These are phyloP conservation scores for Fulvia fulva DNA, from an alignment of 2,329 filamentous ascomycete genomes.

Conservation along the genomic window DNA sequence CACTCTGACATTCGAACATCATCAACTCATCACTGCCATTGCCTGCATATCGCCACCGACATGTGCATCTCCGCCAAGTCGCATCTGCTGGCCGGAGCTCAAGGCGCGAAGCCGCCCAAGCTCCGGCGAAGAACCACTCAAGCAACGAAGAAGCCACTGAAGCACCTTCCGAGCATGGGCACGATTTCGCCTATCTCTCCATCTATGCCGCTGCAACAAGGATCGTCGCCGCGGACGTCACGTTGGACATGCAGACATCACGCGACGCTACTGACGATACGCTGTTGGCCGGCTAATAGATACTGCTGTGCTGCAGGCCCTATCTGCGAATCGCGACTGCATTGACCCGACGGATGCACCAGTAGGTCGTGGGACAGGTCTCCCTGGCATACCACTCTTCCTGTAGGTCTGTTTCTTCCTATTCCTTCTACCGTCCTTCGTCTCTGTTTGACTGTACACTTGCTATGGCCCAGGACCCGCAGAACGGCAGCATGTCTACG, in stretches of 20 bases:
- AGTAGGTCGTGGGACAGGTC: background rate
- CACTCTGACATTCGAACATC: background rate
- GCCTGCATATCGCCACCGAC: background rate
- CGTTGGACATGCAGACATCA: background rate
- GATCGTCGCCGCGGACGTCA: background rate
- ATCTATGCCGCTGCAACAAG: background rate
- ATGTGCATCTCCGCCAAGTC: background rate
- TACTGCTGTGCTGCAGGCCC: background rate
- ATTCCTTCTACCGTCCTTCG: background rate
- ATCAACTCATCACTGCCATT: background rate
- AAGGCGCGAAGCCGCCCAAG: background rate
- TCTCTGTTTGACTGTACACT: background rate
- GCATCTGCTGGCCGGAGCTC: background rate
- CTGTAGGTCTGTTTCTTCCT: background rate
- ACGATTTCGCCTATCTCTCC: conserved; percentile 1
- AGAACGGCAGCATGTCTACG: background rate
- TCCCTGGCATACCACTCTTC: background rate
- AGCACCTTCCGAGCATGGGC: background rate
- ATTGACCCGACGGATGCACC: background rate
- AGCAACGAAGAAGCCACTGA: background rate
- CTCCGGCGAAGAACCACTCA: background rate
- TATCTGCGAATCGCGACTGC: background rate
- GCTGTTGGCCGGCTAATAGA: background rate
- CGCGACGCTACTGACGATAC: background rate
- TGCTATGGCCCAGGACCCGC: background rate